These are phyloP conservation scores for Gyromitra esculenta DNA, from an alignment of 2,329 filamentous ascomycete species.

Conservation along the genomic window DNA sequence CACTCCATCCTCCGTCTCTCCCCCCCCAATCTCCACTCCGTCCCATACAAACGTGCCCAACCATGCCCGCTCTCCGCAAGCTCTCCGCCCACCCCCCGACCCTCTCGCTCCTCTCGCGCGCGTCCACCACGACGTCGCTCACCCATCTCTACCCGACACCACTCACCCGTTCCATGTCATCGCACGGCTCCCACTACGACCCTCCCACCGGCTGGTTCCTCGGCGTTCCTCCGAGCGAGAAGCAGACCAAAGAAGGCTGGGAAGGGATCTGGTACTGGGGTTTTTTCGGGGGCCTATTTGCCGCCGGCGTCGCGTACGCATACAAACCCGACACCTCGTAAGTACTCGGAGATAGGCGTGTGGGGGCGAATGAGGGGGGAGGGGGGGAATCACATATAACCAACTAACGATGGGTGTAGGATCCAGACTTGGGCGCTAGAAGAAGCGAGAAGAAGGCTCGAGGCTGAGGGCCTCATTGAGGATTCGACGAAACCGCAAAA, in stretches of 20 bases:
- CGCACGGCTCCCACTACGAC: constrained; percentile 82
- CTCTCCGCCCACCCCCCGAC: constrained; percentile 41
- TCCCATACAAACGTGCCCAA: neutral
- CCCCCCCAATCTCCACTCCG: constrained; percentile 39
- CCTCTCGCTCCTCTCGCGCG: constrained; percentile 46
- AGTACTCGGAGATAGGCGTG: constrained; percentile 62
- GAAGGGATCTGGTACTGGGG: constrained; percentile 86
- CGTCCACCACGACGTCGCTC: constrained; percentile 38
- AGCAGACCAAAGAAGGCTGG: constrained; percentile 96
- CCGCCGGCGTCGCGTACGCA: constrained; percentile 82
- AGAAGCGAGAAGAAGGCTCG: constrained; percentile 92
- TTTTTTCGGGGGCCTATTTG: constrained; percentile 78
- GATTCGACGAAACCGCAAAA: constrained; percentile 68
- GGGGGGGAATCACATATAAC: too few relatives aligned
- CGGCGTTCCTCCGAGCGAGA: constrained; percentile 92
- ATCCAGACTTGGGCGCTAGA: constrained; percentile 99
- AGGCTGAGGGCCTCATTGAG: constrained; percentile 91
- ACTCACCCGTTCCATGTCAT: constrained; percentile 44
- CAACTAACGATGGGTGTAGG: constrained; percentile 64
- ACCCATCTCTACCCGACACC: constrained; percentile 40
- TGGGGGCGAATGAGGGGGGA: too few relatives aligned
- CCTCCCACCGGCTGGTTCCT: constrained; percentile 91
- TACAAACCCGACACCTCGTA: constrained; percentile 99
- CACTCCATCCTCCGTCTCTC: constrained; percentile 18
- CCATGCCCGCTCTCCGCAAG: constrained; percentile 42